Base-by-base conservation (phyloP, 805 yeast species). In the Yarrowia sp. region DNA sequence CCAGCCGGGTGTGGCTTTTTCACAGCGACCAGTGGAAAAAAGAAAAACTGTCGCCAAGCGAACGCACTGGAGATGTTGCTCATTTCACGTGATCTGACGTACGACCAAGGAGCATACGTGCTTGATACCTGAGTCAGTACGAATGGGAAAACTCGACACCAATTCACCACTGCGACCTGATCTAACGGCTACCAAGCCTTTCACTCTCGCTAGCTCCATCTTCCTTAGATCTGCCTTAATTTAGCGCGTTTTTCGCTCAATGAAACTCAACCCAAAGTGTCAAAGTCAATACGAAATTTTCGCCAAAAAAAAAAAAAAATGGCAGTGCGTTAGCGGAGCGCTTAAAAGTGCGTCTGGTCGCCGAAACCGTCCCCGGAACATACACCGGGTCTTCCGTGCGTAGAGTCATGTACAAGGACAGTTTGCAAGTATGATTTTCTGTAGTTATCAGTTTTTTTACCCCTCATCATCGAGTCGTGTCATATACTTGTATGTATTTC, bases 1-100 rank as follows among this genome's bases (percentile, higher is more conserved):
- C 36, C 19, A 24, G 38, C 61, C 61, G 44, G 43, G 61, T 55
- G 61, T 55, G 61, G 61, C 61, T 55, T 55, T 20, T 24, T 15
- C 15, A 24, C 34, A 20, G 17, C 15, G 19, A 39, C 13, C 15
- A 10, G 43, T 8, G 43, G 19, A 52, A 52, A 49, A 17, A n/a
- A 33, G 15, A 17, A 33, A 50, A 34, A 17, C 12, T n/a, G 58
- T 20, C 30, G 58, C 58, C 58, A 52, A 52, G 58, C 58, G 33
- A 24, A 47, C 7, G 15, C 17, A 13, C 8, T 4, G 1, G 9
- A 47, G 8, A 5, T 7, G 53, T 9, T 9, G 17, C 38, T 47
- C 53, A 50, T 50, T 17, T 50, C 55, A 50, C 55, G 55, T 50
- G 55, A 50, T 24, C 7, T 24, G 30, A 24, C 30, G 30, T 5